phyloP scores from a whole-genome alignment of 805 yeast species.

The Kodamaea fukazawae region DNA sequence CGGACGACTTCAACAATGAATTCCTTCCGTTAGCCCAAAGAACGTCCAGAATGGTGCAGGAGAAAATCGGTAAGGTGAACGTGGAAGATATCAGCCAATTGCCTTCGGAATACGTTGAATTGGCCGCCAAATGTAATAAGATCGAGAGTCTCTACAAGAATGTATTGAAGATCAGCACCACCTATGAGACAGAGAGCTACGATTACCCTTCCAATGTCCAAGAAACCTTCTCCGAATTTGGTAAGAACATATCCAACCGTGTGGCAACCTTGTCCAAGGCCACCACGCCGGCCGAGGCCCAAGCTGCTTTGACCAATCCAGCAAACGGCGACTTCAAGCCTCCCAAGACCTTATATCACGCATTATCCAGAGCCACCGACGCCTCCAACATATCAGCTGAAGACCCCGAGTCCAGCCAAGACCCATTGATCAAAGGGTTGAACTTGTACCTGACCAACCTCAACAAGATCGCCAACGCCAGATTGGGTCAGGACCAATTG shows the following conservation, averaged over 20 bases:
- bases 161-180: slow-evolving; percentile 42
- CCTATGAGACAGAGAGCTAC: slow-evolving; percentile 73
- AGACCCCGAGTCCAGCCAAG: slow-evolving; percentile 34
- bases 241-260: slow-evolving; percentile 61
- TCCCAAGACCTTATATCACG: slow-evolving; percentile 83
- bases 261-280: slow-evolving; percentile 70
- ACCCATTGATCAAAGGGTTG: slow-evolving; percentile 59
- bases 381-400: slow-evolving; percentile 44
- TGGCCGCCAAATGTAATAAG: slow-evolving; percentile 39
- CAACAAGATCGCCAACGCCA: slow-evolving; percentile 74
- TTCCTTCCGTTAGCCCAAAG: slow-evolving; percentile 69
- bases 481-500: slow-evolving; percentile 77
- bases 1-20: slow-evolving; percentile 54
- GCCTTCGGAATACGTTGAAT: slow-evolving; percentile 71
- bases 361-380: slow-evolving; percentile 73
- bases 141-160: slow-evolving; percentile 42
- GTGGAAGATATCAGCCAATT: slow-evolving; percentile 70
- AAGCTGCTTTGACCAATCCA: slow-evolving; percentile 57
- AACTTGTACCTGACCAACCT: slow-evolving; percentile 67
- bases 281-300: slow-evolving; percentile 77
- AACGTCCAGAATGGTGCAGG: slow-evolving; percentile 76
- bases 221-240: slow-evolving; percentile 73
- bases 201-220: slow-evolving; percentile 77
- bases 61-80: slow-evolving; percentile 67
- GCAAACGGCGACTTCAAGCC: slow-evolving; percentile 45